phyloP scores from a whole-genome alignment of 345 rosid genomes.

The Murraya koenigii region DNA sequence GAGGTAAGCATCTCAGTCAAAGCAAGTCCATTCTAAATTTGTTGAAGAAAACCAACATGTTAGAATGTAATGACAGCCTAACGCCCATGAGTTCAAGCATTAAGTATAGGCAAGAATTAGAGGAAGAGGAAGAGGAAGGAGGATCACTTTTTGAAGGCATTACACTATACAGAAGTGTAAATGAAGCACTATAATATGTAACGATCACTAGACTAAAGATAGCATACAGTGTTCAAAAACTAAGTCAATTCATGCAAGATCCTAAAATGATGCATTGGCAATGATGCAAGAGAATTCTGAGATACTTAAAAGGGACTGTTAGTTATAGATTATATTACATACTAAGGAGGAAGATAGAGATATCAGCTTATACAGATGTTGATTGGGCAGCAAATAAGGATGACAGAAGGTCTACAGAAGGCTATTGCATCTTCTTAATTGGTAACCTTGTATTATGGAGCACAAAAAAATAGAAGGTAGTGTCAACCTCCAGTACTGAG shows the following conservation, averaged over 20 bases:
- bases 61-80: background rate
- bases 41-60: background rate
- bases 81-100: background rate
- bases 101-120: background rate
- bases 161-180: background rate
- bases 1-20: background rate
- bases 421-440: background rate
- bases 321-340: too few relatives aligned
- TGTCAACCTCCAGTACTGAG: background rate
- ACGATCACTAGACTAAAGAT: background rate
- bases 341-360: too few relatives aligned
- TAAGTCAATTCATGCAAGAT: background rate
- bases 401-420: too few relatives aligned
- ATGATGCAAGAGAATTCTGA: background rate
- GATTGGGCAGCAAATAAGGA: background rate
- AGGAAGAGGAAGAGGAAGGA: too few relatives aligned
- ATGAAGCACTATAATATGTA: background rate
- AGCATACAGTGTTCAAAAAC: background rate
- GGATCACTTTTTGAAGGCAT: background rate
- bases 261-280: background rate
- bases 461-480: background rate
- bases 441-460: background rate
- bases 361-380: background rate
- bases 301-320: too few relatives aligned
- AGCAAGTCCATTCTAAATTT: background rate